Evolutionary conservation across 345 rosid genomes (phyloP).

Genomic region (Citrus reticulata): DNA sequence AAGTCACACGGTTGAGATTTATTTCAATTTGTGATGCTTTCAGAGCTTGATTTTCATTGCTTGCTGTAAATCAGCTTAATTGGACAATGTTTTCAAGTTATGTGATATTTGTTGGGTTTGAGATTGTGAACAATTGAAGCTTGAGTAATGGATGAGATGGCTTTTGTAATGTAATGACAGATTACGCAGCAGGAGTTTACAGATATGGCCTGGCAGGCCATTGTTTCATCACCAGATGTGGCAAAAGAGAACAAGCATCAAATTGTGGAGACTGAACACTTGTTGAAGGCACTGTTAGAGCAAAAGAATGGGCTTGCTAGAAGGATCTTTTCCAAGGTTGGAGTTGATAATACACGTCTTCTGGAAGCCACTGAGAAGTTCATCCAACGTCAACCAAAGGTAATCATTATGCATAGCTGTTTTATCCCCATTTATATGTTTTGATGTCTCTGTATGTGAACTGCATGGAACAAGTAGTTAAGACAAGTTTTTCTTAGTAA

Average conservation of each 20-base stretch:
- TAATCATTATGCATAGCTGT: conserved; percentile 16
- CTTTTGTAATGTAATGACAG: conserved; percentile 34
- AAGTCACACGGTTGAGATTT: background rate
- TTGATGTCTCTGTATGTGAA: background rate
- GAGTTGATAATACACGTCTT: conserved; percentile 85
- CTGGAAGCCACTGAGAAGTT: conserved; percentile 87
- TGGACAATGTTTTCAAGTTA: background rate
- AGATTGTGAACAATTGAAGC: background rate
- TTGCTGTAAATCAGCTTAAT: background rate
- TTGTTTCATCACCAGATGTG: conserved; percentile 90
- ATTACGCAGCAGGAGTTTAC: conserved; percentile 94
- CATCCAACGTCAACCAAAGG: conserved; percentile 96
- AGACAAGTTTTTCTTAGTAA: background rate
- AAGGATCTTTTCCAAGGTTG: conserved; percentile 74
- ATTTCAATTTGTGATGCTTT: background rate
- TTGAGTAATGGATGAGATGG: background rate
- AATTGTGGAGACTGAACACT: conserved; percentile 96
- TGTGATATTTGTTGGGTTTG: background rate
- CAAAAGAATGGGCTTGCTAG: conserved; percentile 99
- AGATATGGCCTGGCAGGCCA: conserved; percentile 99
- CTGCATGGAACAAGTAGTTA: background rate
- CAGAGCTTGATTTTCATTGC: background rate
- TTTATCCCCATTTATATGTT: background rate
- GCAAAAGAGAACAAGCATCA: conserved; percentile 97
- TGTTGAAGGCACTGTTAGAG: conserved; percentile 90